Base-by-base conservation (phyloP, 345 rosid genomes). In the Mangifera indica region DNA sequence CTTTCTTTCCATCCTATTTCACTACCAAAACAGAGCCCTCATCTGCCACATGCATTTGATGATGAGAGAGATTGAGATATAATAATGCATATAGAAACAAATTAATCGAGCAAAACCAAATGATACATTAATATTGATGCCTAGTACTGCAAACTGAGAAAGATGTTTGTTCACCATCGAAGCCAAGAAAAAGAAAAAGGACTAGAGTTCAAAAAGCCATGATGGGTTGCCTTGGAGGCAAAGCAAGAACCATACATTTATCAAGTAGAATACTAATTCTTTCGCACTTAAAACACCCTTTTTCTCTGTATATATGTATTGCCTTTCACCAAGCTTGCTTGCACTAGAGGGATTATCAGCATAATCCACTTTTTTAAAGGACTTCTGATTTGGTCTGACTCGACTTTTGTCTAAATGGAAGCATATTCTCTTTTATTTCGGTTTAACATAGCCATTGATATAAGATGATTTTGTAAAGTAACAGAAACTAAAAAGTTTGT, bases 161-260 rank as follows among this genome's bases (percentile, higher is more conserved):
- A 1, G 20, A 58, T 17, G 15, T 58, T 58, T 58, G 37, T 20
- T 53, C 24, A 11, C 4, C 5, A 10, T 15, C 56, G 21, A 2
- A n/a, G 3, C 25, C 20, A n/a, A 21, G 11, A 40, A 44, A 5
- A 34, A 26, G 10, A 37, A 37, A 61, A 61, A 29, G 52, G 32
- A 3, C 3, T 1, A 12, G 8, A 21, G 25, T 62, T 40, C 21
- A 10, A 15, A 63, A 48, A 26, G 45, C 58, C 52, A 32, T 25
- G n/a, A 53, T 21, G 74, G 81, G 57, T 63, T 63, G 25, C n/a
- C 81, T 69, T 73, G 63, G 53, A 63, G 70, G 44, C 58, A 73
- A 63, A 67, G 77, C 48, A 63, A 77, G 77, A 63, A 63, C 24
- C 71, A 68, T 51, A 42, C 12, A 26, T 21, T 62, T n/a, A 7